Evolutionary conservation across 805 yeast species (phyloP), one percentile per base, ranked within the genome.

Genomic region (Ogataea nonfermentans): DNA sequence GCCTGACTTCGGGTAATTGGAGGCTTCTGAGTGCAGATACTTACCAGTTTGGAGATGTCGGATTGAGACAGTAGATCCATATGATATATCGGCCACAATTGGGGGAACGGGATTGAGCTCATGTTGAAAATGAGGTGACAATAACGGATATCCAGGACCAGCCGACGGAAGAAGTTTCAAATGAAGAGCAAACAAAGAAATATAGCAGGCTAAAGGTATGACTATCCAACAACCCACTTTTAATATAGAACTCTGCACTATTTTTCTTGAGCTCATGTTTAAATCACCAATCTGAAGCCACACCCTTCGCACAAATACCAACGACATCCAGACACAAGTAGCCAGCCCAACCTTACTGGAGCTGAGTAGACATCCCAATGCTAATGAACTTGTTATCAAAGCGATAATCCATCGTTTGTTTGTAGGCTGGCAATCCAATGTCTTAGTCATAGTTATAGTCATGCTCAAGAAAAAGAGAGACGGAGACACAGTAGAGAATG

Each of bases 201-300:
- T 45, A 63, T 86, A 88, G 28, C 85, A 66, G 1, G 71, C 50
- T 0, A 70, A 30, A 4, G 97, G 95, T 1, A 84, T 57, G 0
- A 66, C 51, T 0, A 82, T 47, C 30, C 82, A 62, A 7, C 69
- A 62, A 11, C 66, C 40, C 0, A 68, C 48, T 26, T 82, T 69
- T 14, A 59, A 44, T 0, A 59, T 14, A 12, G 72, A 53, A 51
- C 76, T 79, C 39, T 60, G 64, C 12, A 63, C 46, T 46, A 78
- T 64, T 16, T 51, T 35, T 12, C 36, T 39, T 7, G 66, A 59
- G 2, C 74, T 29, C 3, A 81, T 66, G 4, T 65, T 60, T 23
- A 84, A 57, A 59, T 91, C 96, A 10, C 93, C 95, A 26, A 83
- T 56, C 9, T 76, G 52, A 44, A 60, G 58, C 96, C 96, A 89